These are phyloP conservation scores for Aspergillus wentii DNA, from an alignment of 495 filamentous ascomycete species.

Conservation along the genomic window DNA sequence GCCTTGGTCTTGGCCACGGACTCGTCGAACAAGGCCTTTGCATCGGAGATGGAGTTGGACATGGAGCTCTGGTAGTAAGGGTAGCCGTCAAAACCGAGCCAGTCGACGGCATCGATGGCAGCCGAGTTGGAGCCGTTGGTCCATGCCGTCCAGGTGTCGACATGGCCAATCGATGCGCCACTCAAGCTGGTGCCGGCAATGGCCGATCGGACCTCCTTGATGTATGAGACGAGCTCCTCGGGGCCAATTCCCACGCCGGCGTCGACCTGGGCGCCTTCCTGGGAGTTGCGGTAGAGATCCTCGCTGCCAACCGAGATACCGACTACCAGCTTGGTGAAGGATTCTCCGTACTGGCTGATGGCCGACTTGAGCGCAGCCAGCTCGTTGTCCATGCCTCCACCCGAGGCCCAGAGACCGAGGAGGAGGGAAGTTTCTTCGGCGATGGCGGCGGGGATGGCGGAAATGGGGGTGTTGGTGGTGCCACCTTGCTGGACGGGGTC, in stretches of 20 bases:
- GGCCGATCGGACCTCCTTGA: conserved; percentile 54
- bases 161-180: conserved; percentile 66
- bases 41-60: conserved; percentile 58
- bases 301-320: conserved; percentile 91
- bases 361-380: conserved; percentile 60
- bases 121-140: conserved; percentile 66
- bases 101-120: conserved; percentile 69
- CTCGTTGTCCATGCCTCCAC: conserved; percentile 64
- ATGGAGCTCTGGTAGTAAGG: conserved; percentile 71
- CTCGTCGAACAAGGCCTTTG: conserved; percentile 57
- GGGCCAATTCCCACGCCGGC: too few species aligned
- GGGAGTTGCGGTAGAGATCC: conserved; percentile 79
- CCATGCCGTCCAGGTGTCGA: conserved; percentile 90
- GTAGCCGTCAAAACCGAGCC: conserved; percentile 71
- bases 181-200: conserved; percentile 55
- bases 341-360: conserved; percentile 56
- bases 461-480: conserved; percentile 55
- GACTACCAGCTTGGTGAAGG: conserved; percentile 59
- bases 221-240: conserved; percentile 56
- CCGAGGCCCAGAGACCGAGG: conserved; percentile 75
- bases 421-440: conserved; percentile 65
- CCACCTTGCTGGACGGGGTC: conserved; percentile 39
- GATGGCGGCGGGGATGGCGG: conserved; percentile 77
- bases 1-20: conserved; percentile 54
- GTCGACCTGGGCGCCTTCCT: conserved; percentile 45